Evolutionary conservation across 2,329 filamentous ascomycete species (phyloP).

Genomic region (Monosporascus sp.): DNA sequence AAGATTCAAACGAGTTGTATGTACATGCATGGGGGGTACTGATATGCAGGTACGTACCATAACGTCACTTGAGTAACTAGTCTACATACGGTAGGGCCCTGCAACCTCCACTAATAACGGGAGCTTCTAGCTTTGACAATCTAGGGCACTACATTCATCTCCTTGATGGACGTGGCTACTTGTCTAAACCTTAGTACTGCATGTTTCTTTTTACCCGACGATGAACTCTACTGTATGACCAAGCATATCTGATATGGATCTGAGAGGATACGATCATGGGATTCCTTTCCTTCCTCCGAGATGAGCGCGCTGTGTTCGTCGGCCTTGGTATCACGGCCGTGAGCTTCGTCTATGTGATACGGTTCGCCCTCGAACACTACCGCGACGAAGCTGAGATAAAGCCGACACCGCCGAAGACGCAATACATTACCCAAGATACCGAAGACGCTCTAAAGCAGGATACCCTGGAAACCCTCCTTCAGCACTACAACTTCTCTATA

Average conservation of each 20-base stretch:
- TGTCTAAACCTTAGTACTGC: no score
- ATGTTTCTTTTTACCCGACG: no score
- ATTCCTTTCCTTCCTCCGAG: conserved; percentile 33
- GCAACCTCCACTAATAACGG: no score
- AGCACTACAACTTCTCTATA: conserved; percentile 69
- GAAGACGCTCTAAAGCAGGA: conserved; percentile 64
- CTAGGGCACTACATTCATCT: no score
- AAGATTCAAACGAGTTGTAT: no score
- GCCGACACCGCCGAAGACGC: conserved; percentile 58
- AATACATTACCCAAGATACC: conserved; percentile 70
- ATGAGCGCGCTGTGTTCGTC: conserved; percentile 50
- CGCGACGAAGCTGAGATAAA: conserved; percentile 64
- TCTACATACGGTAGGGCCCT: no score
- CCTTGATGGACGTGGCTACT: no score
- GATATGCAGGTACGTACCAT: not conserved
- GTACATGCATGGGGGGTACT: not conserved
- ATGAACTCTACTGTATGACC: not conserved
- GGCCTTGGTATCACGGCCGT: conserved; percentile 55
- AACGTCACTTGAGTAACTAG: not conserved
- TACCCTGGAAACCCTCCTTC: conserved; percentile 63
- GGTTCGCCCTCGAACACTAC: conserved; percentile 53
- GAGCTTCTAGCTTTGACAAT: no score
- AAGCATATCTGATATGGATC: not conserved
- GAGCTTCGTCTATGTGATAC: conserved; percentile 53
- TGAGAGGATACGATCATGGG: conserved; percentile 32